Conservation (phyloP, 352 stramenopile genomes). For the Globisporangium ultimum region DNA sequence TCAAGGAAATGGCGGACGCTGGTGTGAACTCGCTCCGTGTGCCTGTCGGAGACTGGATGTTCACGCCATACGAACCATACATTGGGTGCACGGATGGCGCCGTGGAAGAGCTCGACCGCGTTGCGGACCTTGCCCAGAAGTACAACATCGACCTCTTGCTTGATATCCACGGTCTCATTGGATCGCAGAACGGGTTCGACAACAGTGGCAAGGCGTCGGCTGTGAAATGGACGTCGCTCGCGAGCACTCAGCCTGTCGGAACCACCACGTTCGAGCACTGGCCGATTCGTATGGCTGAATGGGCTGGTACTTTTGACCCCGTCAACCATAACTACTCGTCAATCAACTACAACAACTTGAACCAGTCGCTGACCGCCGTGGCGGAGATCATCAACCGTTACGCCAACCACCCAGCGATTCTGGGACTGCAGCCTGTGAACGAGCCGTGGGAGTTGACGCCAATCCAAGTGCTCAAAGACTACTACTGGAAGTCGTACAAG, state of each 20-base stretch:
- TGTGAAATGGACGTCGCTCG: conserved; percentile 88
- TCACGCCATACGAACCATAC: conserved; percentile 92
- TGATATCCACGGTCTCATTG: conserved; percentile 92
- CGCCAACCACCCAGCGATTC: conserved; percentile 79
- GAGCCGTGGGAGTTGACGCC: conserved; percentile 95
- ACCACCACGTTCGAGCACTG: conserved; percentile 93
- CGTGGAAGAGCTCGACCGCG: conserved; percentile 87
- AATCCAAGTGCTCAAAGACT: conserved; percentile 90
- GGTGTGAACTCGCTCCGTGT: conserved; percentile 84
- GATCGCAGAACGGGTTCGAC: conserved; percentile 96
- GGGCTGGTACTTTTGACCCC: conserved; percentile 90
- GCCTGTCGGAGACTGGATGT: conserved; percentile 95
- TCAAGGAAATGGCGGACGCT: conserved; percentile 75
- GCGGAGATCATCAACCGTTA: conserved; percentile 89
- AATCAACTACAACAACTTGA: conserved; percentile 92
- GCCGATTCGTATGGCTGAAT: conserved; percentile 86
- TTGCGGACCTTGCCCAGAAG: conserved; percentile 81
- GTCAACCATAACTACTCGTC: conserved; percentile 81
- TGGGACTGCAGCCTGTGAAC: conserved; percentile 94
- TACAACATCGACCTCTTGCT: conserved; percentile 88
- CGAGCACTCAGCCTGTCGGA: conserved; percentile 64
- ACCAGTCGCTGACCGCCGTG: conserved; percentile 89
- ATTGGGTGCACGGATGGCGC: conserved; percentile 90
- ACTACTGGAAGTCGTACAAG: conserved; percentile 97
- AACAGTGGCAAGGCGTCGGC: conserved; percentile 88